These are phyloP conservation scores for Geotrichum macrosporum DNA, from an alignment of 1,139 yeast species.

Conservation along the genomic window DNA sequence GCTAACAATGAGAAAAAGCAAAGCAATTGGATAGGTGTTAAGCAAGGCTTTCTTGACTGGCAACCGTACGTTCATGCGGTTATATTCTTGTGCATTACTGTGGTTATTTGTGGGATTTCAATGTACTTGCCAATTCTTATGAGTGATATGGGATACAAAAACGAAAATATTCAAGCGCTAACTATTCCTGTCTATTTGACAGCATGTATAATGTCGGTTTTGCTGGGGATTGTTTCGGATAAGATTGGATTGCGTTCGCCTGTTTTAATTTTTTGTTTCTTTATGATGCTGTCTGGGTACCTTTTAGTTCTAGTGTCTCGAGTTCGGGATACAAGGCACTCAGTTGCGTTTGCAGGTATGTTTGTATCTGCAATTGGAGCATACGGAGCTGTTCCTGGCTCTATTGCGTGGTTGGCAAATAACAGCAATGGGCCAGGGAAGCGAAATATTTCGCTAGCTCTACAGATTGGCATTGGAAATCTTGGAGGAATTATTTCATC, in stretches of 20 bases:
- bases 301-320: slow-evolving; percentile 32
- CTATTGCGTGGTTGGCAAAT: slow-evolving; percentile 41
- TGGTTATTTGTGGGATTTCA: slow-evolving; percentile 29
- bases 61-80: slow-evolving; percentile 31
- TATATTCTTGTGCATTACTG: slow-evolving; percentile 23
- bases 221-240: slow-evolving; percentile 37
- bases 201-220: slow-evolving; percentile 37
- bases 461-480: slow-evolving; percentile 43
- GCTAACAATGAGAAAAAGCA: slow-evolving; percentile 10
- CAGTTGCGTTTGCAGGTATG: slow-evolving; percentile 37
- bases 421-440: slow-evolving; percentile 40
- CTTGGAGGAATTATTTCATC: slow-evolving; percentile 41
- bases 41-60: slow-evolving; percentile 35
- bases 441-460: slow-evolving; percentile 42
- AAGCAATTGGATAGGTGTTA: slow-evolving; percentile 26
- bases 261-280: slow-evolving; percentile 33
- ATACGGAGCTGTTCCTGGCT: slow-evolving; percentile 40
- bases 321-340: slow-evolving; percentile 21
- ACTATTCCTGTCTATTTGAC: slow-evolving; percentile 39
- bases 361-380: slow-evolving; percentile 39
- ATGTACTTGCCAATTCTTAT: slow-evolving; percentile 38
- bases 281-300: slow-evolving; percentile 38
- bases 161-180: slow-evolving; percentile 31
- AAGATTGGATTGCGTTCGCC: slow-evolving; percentile 38
- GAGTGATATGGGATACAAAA: slow-evolving; percentile 33